phyloP scores from a whole-genome alignment of 768 basidiomycete species.

The Kwoniella dejecticola region DNA sequence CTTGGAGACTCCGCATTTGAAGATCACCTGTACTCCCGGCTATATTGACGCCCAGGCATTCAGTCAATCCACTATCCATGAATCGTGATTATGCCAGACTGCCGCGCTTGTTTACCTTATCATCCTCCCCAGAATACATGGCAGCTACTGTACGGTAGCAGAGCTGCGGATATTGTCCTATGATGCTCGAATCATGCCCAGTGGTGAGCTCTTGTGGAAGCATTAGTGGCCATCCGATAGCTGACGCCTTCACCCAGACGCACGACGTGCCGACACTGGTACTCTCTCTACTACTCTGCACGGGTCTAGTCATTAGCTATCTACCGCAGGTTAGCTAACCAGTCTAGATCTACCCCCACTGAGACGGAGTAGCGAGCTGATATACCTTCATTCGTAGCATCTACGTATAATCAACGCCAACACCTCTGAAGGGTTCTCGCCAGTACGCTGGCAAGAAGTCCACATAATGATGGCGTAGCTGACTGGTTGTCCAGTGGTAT shows the following conservation, averaged over 20 bases:
- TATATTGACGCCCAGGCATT: too few species aligned
- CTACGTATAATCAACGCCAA: conserved; percentile 73
- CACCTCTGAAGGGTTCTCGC: conserved; percentile 86
- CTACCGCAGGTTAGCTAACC: conserved; percentile 73
- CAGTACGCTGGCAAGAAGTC: conserved; percentile 56
- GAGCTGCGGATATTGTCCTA: too few species aligned
- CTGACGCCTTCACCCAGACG: conserved; percentile 61
- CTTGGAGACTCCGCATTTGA: conserved; percentile 2
- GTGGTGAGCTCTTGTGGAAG: conserved; percentile 9
- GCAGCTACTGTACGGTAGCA: too few species aligned
- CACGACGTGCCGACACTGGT: conserved; percentile 73
- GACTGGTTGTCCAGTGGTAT: conserved; percentile 62
- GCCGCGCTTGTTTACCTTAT: too few species aligned
- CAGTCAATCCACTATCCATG: too few species aligned
- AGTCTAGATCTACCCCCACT: conserved; percentile 6
- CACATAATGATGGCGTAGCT: background rate
- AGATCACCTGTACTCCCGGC: too few species aligned
- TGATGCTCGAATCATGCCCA: too few species aligned
- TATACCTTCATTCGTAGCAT: conserved; percentile 60
- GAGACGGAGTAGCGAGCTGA: conserved; percentile 5
- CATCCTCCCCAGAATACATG: too few species aligned
- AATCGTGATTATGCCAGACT: too few species aligned
- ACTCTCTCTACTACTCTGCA: conserved; percentile 66
- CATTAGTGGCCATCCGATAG: too few species aligned
- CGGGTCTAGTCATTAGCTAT: conserved; percentile 79